These are phyloP conservation scores for Boletus edulis DNA, from an alignment of 768 basidiomycete species.

Conservation along the genomic window DNA sequence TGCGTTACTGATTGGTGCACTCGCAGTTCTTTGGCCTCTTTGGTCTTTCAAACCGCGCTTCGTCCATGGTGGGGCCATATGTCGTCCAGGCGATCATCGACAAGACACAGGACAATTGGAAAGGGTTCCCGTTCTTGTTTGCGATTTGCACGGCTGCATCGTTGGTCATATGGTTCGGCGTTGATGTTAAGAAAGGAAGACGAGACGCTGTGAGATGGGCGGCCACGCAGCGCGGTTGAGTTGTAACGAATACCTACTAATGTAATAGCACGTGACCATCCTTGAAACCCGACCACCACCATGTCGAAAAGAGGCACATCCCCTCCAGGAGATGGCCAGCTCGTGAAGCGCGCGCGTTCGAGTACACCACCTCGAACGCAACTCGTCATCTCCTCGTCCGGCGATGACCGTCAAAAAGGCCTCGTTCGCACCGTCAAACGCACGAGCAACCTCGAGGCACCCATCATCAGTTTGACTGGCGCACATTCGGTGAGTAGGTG, in stretches of 20 bases:
- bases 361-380: constrained; percentile 57
- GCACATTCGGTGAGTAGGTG: constrained; percentile 70
- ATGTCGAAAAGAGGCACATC: constrained; percentile 77
- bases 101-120: constrained; percentile 70
- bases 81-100: constrained; percentile 84
- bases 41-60: constrained; percentile 79
- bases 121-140: constrained; percentile 83
- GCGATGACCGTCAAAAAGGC: constrained; percentile 72
- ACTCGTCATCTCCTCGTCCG: constrained; percentile 72
- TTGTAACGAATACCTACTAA: not conserved
- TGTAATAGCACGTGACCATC: not conserved
- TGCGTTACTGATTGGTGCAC: not conserved
- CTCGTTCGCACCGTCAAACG: constrained; percentile 83
- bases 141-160: constrained; percentile 65
- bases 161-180: constrained; percentile 73
- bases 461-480: constrained; percentile 87
- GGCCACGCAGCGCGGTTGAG: constrained; percentile 22
- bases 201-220: constrained; percentile 63
- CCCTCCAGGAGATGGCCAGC: constrained; percentile 47
- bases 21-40: constrained; percentile 82
- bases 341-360: constrained; percentile 62
- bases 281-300: not conserved
- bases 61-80: constrained; percentile 85
- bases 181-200: constrained; percentile 62
- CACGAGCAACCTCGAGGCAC: constrained; percentile 91